A percentile compares a stretch with the other conserved stretches of the same genome.
Conservation (phyloP, 2,329 filamentous ascomycete genomes). For the Colletotrichum liriopes region DNA sequence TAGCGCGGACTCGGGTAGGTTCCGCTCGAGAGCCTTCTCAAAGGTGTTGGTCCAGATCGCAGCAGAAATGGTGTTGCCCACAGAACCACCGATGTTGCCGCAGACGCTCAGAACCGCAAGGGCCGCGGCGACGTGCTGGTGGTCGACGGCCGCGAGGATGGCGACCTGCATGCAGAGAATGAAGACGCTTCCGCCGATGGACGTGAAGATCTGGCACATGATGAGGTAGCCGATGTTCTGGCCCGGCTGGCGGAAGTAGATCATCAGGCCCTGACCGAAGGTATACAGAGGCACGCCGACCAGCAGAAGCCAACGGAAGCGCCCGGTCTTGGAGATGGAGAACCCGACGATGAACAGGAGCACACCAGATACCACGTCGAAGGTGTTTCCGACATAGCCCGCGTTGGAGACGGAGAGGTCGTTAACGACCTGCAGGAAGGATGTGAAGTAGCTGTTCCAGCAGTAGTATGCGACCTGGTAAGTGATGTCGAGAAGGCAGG, state of each 20-base stretch:
- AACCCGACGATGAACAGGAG: conserved; percentile 51
- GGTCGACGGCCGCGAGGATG: conserved; percentile 69
- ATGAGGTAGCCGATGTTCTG: conserved; percentile 54
- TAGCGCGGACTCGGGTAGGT: conserved; percentile 60
- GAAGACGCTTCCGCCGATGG: conserved; percentile 50
- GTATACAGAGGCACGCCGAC: conserved; percentile 68
- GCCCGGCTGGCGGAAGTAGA: conserved; percentile 57
- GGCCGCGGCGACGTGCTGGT: conserved; percentile 67
- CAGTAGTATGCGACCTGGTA: too few relatives aligned
- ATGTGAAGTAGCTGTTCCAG: too few relatives aligned
- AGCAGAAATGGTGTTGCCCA: conserved; percentile 61
- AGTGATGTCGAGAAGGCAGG: too few relatives aligned
- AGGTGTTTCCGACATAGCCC: too few relatives aligned
- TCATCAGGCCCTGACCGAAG: conserved; percentile 63
- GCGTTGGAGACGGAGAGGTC: too few relatives aligned
- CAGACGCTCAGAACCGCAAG: conserved; percentile 63
- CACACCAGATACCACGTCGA: too few relatives aligned
- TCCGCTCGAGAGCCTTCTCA: conserved; percentile 59
- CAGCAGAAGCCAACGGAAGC: conserved; percentile 50
- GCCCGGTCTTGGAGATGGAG: conserved; percentile 61
- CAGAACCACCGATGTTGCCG: conserved; percentile 61
- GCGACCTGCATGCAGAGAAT: conserved; percentile 69
- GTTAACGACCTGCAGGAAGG: too few relatives aligned
- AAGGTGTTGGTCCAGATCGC: conserved; percentile 62
- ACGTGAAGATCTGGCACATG: conserved; percentile 62